Percentiles rank a stretch among this genome's conserved stretches.
Conservation (phyloP, 306 rosid species). For the Lotus japonicus region DNA sequence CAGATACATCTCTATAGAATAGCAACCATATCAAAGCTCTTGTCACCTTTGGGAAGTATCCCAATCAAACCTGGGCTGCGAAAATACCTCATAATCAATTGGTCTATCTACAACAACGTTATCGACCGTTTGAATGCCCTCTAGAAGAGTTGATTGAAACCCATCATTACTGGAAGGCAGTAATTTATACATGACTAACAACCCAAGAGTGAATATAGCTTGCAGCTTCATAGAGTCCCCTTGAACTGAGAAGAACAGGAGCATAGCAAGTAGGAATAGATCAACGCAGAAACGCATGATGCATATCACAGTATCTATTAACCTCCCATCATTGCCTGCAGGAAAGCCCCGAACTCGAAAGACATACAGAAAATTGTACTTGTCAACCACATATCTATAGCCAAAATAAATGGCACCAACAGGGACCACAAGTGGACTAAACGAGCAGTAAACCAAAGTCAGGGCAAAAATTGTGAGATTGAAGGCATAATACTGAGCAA, state of each 20-base stretch:
- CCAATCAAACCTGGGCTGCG: conserved; percentile 95
- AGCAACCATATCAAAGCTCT: conserved; percentile 11
- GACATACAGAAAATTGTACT: conserved; percentile 88
- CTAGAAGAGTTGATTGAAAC: conserved; percentile 55
- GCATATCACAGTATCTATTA: conserved; percentile 80
- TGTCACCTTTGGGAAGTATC: conserved; percentile 59
- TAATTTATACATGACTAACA: conserved; percentile 63
- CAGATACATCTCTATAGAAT: conserved; percentile 17
- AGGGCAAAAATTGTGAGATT: conserved; percentile 91
- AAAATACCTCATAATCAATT: conserved; percentile 79
- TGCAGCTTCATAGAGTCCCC: conserved; percentile 93
- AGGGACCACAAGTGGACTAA: conserved; percentile 88
- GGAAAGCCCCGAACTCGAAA: conserved; percentile 92
- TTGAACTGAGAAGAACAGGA: conserved; percentile 80
- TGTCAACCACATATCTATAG: conserved; percentile 89
- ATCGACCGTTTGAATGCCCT: conserved; percentile 73
- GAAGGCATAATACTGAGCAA: conserved; percentile 94
- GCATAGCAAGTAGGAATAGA: conserved; percentile 79
- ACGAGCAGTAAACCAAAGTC: conserved; percentile 78
- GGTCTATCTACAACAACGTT: conserved; percentile 61
- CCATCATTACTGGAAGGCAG: conserved; percentile 64
- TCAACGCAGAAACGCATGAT: conserved; percentile 93
- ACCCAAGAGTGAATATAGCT: conserved; percentile 90
- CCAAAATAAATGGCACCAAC: conserved; percentile 89
- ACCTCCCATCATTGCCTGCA: conserved; percentile 91